Conservation (phyloP, 1,284 basidiomycete species). For the Vanrija sp. region DNA sequence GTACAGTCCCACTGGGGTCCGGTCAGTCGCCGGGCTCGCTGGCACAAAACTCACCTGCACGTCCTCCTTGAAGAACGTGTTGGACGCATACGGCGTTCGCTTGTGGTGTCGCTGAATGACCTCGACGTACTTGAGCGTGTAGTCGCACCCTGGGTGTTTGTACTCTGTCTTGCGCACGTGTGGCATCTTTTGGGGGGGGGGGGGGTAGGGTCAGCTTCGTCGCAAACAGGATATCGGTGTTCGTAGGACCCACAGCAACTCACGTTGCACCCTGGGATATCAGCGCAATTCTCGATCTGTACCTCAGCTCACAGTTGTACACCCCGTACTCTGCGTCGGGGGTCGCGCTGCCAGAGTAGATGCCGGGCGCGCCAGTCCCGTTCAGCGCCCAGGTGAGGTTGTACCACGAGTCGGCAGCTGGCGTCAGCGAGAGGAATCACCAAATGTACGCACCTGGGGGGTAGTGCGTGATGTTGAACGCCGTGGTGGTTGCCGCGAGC, state of each 20-base stretch:
- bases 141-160: conserved; percentile 18
- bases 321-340: conserved; percentile 27
- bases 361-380: conserved; percentile 29
- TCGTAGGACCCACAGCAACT: neutral
- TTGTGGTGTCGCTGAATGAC: conserved; percentile 45
- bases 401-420: conserved; percentile 11
- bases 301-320: conserved; percentile 31
- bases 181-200: no score
- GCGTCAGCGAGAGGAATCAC: neutral
- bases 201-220: neutral
- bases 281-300: neutral
- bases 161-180: conserved; percentile 31
- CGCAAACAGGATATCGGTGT: neutral
- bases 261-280: conserved; percentile 15
- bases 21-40: neutral
- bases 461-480: conserved; percentile 1
- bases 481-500: no score
- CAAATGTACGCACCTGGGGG: conserved; percentile 1
- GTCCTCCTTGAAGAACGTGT: conserved; percentile 40
- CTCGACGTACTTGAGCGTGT: conserved; percentile 35
- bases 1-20: conserved; percentile 31
- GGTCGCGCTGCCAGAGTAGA: conserved; percentile 26
- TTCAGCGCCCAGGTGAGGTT: conserved; percentile 25
- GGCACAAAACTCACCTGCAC: conserved; percentile 12
- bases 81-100: conserved; percentile 42